Evolutionary conservation across 495 filamentous ascomycete genomes (phyloP).

Genomic region (Neurospora sp.): DNA sequence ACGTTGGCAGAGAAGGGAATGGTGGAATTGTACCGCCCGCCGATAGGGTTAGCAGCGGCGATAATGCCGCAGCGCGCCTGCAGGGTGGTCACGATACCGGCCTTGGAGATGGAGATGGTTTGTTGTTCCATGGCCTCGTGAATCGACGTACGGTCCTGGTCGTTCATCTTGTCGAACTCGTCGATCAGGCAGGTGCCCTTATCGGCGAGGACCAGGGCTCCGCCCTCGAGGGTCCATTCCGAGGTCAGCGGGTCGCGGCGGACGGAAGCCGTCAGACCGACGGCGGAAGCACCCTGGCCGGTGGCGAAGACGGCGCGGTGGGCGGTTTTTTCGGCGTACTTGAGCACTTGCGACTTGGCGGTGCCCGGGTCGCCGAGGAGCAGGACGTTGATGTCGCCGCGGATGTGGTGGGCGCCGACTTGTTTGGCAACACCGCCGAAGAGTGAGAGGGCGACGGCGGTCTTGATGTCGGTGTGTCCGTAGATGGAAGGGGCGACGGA

Average conservation of each 20-base stretch:
- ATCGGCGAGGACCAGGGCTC: constrained; percentile 91
- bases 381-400: constrained; percentile 97
- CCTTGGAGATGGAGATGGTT: constrained; percentile 99
- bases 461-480: constrained; percentile 95
- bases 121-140: constrained; percentile 99
- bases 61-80: constrained; percentile 98
- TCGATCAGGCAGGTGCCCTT: constrained; percentile 95
- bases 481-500: constrained; percentile 98
- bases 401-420: constrained; percentile 76
- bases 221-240: constrained; percentile 98
- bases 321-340: constrained; percentile 96
- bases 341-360: constrained; percentile 95
- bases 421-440: constrained; percentile 95
- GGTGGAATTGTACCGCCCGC: constrained; percentile 93
- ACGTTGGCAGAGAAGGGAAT: constrained; percentile 94
- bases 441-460: constrained; percentile 83
- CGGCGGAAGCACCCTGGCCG: constrained; percentile 92
- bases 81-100: constrained; percentile 94
- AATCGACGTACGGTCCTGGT: constrained; percentile 94
- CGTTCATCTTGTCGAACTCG: constrained; percentile 99
- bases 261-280: constrained; percentile 95
- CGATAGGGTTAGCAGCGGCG: constrained; percentile 93
- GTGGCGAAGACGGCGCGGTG: constrained; percentile 97
- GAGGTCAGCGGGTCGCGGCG: constrained; percentile 90
- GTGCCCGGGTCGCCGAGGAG: constrained; percentile 97